These are phyloP conservation scores for Pyricularia sp. DNA, from an alignment of 2,329 filamentous ascomycete genomes.

Conservation along the genomic window DNA sequence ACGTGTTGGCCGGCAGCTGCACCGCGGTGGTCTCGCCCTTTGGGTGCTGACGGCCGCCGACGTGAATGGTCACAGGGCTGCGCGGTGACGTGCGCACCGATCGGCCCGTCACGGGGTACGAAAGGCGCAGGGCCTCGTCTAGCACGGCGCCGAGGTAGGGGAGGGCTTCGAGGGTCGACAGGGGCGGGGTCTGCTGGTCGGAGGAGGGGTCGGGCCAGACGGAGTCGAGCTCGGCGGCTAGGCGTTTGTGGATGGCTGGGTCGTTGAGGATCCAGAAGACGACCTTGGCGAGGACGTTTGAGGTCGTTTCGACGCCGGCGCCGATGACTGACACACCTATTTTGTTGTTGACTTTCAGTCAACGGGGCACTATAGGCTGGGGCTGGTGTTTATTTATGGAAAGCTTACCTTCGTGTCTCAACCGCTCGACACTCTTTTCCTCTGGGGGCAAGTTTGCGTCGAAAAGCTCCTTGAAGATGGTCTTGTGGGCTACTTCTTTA, in stretches of 20 bases:
- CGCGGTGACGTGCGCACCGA: background rate
- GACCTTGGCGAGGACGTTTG: slow-evolving; percentile 11
- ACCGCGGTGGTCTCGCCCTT: background rate
- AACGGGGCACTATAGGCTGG: background rate
- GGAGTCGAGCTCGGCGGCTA: background rate
- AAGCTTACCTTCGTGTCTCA: slow-evolving; percentile 16
- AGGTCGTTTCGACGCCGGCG: slow-evolving; percentile 15
- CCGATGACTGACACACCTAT: slow-evolving; percentile 17
- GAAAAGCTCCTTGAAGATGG: slow-evolving; percentile 21
- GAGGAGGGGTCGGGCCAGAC: background rate
- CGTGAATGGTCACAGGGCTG: background rate
- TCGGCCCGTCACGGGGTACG: slow-evolving; percentile 8
- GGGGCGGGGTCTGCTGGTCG: background rate
- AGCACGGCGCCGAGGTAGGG: slow-evolving; percentile 11
- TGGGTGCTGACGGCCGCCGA: background rate
- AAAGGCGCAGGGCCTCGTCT: slow-evolving; percentile 11
- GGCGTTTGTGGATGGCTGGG: background rate
- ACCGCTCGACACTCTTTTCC: slow-evolving; percentile 18
- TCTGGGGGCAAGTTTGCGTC: slow-evolving; percentile 16
- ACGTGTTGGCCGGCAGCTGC: background rate
- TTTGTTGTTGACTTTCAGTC: background rate
- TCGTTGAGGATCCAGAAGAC: slow-evolving; percentile 12
- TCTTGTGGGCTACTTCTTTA: slow-evolving; percentile 12
- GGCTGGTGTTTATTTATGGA: background rate
- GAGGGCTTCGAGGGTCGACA: slow-evolving; percentile 1